Evolutionary conservation across 176 grass and related monocot genomes (phyloP).

Genomic region (Phragmites australis): DNA sequence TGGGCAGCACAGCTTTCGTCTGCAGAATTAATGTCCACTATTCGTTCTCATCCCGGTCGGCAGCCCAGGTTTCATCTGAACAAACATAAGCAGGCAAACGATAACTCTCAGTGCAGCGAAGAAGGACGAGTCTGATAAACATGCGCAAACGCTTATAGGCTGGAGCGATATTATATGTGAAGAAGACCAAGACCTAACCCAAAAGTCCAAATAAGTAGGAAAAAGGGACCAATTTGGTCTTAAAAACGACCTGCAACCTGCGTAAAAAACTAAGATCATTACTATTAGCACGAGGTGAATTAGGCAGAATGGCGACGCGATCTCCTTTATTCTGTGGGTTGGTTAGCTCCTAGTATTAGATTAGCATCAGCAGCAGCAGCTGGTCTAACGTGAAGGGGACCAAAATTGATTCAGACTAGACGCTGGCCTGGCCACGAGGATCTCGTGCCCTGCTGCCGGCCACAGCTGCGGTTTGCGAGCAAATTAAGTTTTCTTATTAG

Average conservation of each 20-base stretch:
- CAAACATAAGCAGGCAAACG: background rate
- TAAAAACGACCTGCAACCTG: background rate
- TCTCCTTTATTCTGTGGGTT: background rate
- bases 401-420: background rate
- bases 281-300: background rate
- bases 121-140: background rate
- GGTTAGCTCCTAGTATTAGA: background rate
- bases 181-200: background rate
- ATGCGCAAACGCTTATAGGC: too few relatives aligned
- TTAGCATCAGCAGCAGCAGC: too few relatives aligned
- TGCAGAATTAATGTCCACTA: background rate
- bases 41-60: too few relatives aligned
- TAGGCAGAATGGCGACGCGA: background rate
- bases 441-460: constrained; percentile 40
- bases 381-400: background rate
- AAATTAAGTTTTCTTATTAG: background rate
- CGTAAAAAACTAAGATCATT: too few relatives aligned
- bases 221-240: background rate
- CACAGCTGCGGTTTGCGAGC: constrained; percentile 1
- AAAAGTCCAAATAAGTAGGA: background rate
- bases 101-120: background rate
- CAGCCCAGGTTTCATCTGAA: background rate
- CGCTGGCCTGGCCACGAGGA: constrained; percentile 28
- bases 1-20: background rate
- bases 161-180: background rate